Evolutionary conservation across 441 rosid species (phyloP).

Genomic region (Eutrema salsugineum): DNA sequence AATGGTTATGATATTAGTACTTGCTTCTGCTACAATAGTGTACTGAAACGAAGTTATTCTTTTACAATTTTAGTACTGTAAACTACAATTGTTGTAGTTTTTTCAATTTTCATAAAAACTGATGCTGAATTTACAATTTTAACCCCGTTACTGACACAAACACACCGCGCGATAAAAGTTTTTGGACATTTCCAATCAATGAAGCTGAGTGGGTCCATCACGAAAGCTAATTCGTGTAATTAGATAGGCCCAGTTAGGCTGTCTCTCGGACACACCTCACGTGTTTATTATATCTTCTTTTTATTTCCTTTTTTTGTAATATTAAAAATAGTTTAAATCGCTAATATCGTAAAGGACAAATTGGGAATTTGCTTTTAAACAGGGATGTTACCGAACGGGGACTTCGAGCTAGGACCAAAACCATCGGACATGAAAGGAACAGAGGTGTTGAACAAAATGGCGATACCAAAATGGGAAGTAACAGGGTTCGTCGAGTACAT

Average conservation of each 20-base stretch:
- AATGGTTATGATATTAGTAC: not conserved
- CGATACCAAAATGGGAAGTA: slow-evolving; percentile 53
- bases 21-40: not conserved
- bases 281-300: slow-evolving; percentile 4
- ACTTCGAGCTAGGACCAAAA: slow-evolving; percentile 56
- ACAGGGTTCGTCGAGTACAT: slow-evolving; percentile 62
- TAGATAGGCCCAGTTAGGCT: slow-evolving; percentile 24
- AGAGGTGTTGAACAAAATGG: slow-evolving; percentile 34
- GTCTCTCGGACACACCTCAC: slow-evolving; percentile 27
- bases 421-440: slow-evolving; percentile 54
- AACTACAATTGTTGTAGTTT: too few relatives aligned
- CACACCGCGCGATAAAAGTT: slow-evolving; percentile 5
- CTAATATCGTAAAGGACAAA: not conserved
- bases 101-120: not conserved
- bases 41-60: not conserved
- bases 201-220: slow-evolving; percentile 9
- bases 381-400: slow-evolving; percentile 56
- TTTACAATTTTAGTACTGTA: not conserved
- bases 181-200: slow-evolving; percentile 28
- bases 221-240: slow-evolving; percentile 9
- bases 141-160: slow-evolving; percentile 6
- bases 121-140: not conserved
- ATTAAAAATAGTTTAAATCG: not conserved
- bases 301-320: too few relatives aligned
- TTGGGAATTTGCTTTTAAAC: not conserved